Conservation (phyloP, 495 filamentous ascomycete genomes). For the Terfezia claveryi region DNA sequence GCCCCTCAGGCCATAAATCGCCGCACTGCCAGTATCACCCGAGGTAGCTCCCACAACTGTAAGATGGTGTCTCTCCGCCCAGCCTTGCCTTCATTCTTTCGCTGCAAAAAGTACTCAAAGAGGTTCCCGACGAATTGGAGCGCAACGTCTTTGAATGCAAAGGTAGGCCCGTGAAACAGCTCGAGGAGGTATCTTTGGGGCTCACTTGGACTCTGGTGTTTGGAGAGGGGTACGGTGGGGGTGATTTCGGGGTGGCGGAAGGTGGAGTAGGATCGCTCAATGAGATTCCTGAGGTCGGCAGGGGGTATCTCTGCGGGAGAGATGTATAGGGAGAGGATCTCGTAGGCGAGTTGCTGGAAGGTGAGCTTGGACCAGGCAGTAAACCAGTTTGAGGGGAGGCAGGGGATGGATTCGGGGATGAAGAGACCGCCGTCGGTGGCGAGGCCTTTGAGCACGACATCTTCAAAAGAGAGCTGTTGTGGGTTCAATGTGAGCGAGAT, state of each 20-base stretch:
- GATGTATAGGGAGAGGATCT: conserved; percentile 62
- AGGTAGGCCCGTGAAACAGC: conserved; percentile 95
- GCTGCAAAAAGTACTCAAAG: conserved; percentile 83
- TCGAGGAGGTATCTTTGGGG: conserved; percentile 66
- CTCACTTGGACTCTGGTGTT: conserved; percentile 37
- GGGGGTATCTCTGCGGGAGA: conserved; percentile 58
- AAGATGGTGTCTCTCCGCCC: conserved; percentile 48
- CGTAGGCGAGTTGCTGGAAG: conserved; percentile 57
- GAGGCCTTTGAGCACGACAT: conserved; percentile 75
- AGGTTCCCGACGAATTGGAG: conserved; percentile 83
- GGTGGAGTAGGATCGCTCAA: conserved; percentile 58
- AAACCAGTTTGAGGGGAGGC: conserved; percentile 37
- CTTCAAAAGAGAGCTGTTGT: conserved; percentile 64
- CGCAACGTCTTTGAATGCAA: conserved; percentile 81
- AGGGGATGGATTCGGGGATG: conserved; percentile 63
- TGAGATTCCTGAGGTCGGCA: conserved; percentile 57
- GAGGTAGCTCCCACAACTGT: conserved; percentile 82
- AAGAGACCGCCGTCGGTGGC: conserved; percentile 77
- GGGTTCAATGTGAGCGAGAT: conserved; percentile 3
- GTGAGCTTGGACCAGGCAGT: conserved; percentile 50
- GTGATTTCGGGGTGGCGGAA: conserved; percentile 58
- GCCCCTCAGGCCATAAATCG: conserved; percentile 88
- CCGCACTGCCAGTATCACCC: conserved; percentile 86
- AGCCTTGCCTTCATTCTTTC: conserved; percentile 39
- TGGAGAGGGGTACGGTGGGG: conserved; percentile 26